Percentiles rank a stretch among this genome's conserved stretches.
phyloP scores from a whole-genome alignment of 768 basidiomycete species.

The Cystoderma amianthinum region DNA sequence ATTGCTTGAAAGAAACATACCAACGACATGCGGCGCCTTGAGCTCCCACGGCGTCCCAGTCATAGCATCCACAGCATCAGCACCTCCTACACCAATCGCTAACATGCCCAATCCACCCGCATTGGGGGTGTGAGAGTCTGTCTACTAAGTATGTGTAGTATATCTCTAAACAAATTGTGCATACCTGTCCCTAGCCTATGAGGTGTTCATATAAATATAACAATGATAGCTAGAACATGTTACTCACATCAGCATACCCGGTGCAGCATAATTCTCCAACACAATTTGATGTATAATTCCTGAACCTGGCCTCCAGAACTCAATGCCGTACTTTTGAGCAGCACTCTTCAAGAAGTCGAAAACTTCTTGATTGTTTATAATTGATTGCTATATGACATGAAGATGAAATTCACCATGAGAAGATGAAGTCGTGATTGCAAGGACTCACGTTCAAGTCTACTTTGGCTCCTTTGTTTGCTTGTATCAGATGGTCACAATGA shows the following conservation, averaged over 20 bases:
- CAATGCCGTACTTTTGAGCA: slow-evolving; percentile 86
- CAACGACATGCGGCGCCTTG: slow-evolving; percentile 82
- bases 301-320: slow-evolving; percentile 97
- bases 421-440: neutral
- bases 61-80: slow-evolving; percentile 97
- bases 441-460: slow-evolving; percentile 68
- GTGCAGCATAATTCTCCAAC: slow-evolving; percentile 94
- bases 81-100: slow-evolving; percentile 98
- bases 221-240: neutral
- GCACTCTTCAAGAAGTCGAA: slow-evolving; percentile 97
- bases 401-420: neutral
- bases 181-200: slow-evolving; percentile 76
- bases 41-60: slow-evolving; percentile 98
- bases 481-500: slow-evolving; percentile 97
- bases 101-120: slow-evolving; percentile 95
- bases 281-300: slow-evolving; percentile 98
- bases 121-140: slow-evolving; percentile 96
- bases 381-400: slow-evolving; percentile 51
- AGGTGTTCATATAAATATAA: slow-evolving; percentile 5
- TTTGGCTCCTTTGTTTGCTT: slow-evolving; percentile 85
- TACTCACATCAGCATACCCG: slow-evolving; percentile 83
- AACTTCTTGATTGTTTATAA: slow-evolving; percentile 89
- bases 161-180: neutral
- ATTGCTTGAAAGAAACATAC: no score
- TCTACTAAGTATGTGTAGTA: slow-evolving; percentile 1